Conservation (phyloP, 345 rosid genomes). For the Reutealis trisperma region DNA sequence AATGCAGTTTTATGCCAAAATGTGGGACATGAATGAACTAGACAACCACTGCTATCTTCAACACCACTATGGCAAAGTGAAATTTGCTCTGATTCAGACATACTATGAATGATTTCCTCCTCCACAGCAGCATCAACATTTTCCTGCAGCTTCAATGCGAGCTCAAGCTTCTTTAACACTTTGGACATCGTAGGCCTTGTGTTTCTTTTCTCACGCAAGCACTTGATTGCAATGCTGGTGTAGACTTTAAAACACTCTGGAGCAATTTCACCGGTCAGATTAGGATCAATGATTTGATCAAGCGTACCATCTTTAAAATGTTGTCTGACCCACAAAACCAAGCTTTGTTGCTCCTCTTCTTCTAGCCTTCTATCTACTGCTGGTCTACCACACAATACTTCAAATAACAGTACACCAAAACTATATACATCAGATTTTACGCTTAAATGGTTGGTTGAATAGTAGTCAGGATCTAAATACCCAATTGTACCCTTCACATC, state of each 20-base stretch:
- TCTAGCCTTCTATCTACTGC: slow-evolving; percentile 12
- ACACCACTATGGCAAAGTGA: not conserved
- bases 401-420: slow-evolving; percentile 17
- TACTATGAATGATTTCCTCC: not conserved
- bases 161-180: slow-evolving; percentile 14
- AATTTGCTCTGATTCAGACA: not conserved
- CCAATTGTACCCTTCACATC: slow-evolving; percentile 20
- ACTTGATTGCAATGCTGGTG: not conserved
- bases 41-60: not conserved
- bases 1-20: slow-evolving; percentile 1
- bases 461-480: slow-evolving; percentile 19
- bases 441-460: slow-evolving; percentile 2
- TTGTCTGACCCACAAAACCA: slow-evolving; percentile 2
- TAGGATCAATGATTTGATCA: slow-evolving; percentile 16
- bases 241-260: slow-evolving; percentile 13
- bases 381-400: slow-evolving; percentile 18
- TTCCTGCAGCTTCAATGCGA: slow-evolving; percentile 19
- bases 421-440: slow-evolving; percentile 23
- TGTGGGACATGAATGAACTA: slow-evolving; percentile 2
- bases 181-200: slow-evolving; percentile 10
- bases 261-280: slow-evolving; percentile 13
- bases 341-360: slow-evolving; percentile 19
- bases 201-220: slow-evolving; percentile 4
- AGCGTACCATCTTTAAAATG: slow-evolving; percentile 6
- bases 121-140: not conserved